These are phyloP conservation scores for Erysiphe neolycopersici DNA, from an alignment of 2,329 filamentous ascomycete genomes.

Conservation along the genomic window DNA sequence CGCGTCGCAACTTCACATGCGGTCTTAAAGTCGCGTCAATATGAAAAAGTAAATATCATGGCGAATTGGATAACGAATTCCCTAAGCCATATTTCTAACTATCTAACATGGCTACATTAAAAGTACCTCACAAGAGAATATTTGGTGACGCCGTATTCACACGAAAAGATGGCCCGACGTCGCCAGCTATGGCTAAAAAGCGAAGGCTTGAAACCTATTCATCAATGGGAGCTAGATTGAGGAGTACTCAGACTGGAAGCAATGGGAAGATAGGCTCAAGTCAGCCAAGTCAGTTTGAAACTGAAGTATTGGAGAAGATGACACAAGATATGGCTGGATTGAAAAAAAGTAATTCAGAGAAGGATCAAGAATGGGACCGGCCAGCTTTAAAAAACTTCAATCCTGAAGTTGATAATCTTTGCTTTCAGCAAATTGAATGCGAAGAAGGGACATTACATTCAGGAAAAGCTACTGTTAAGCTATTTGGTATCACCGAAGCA, in stretches of 20 bases:
- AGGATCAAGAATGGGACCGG: slow-evolving; percentile 74
- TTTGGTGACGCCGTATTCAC: slow-evolving; percentile 39
- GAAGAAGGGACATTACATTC: slow-evolving; percentile 68
- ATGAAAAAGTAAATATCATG: too few species aligned
- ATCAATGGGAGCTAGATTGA: slow-evolving; percentile 29
- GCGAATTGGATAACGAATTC: too few species aligned
- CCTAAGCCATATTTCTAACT: too few species aligned
- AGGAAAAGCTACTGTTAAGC: slow-evolving; percentile 53
- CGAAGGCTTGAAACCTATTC: slow-evolving; percentile 44
- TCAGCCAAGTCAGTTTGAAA: slow-evolving; percentile 70
- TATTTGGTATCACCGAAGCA: slow-evolving; percentile 78
- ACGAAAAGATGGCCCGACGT: slow-evolving; percentile 32
- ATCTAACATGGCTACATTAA: background rate
- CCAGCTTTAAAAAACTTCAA: slow-evolving; percentile 34
- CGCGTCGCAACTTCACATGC: too few species aligned
- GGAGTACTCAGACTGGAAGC: slow-evolving; percentile 33
- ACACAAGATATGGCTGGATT: slow-evolving; percentile 74
- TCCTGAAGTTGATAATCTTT: slow-evolving; percentile 39
- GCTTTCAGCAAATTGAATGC: slow-evolving; percentile 85
- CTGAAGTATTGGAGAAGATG: slow-evolving; percentile 82
- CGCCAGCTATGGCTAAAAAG: slow-evolving; percentile 37
- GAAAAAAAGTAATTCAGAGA: slow-evolving; percentile 70
- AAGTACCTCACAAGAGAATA: slow-evolving; percentile 45
- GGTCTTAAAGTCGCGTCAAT: too few species aligned
- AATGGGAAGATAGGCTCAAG: slow-evolving; percentile 41